Evolutionary conservation across 2,329 filamentous ascomycete species (phyloP).

Genomic region (Microcyclosporella mali): DNA sequence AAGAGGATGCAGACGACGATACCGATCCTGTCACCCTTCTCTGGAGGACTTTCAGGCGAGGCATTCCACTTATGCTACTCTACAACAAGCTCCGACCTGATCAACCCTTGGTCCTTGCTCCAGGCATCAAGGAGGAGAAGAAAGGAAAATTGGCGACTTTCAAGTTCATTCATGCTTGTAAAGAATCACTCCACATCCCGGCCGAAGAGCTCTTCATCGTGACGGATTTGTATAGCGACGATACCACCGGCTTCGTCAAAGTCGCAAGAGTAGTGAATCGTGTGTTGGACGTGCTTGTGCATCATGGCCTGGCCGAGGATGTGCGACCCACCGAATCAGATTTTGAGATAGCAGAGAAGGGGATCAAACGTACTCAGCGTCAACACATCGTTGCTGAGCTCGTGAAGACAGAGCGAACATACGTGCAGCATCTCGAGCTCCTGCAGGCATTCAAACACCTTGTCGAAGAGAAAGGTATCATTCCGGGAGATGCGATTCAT

Average conservation of each 20-base stretch:
- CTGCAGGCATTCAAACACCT: conserved; percentile 86
- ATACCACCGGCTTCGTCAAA: conserved; percentile 97
- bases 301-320: conserved; percentile 65
- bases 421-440: conserved; percentile 94
- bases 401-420: conserved; percentile 92
- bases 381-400: conserved; percentile 89
- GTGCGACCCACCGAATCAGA: conserved; percentile 48
- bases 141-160: conserved; percentile 82
- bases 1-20: conserved; percentile 60
- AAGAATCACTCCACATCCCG: conserved; percentile 72
- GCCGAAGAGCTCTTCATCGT: conserved; percentile 85
- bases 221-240: conserved; percentile 82
- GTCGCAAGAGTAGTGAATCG: conserved; percentile 88
- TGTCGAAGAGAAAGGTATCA: conserved; percentile 77
- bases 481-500: conserved; percentile 85
- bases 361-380: conserved; percentile 59
- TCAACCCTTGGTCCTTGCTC: conserved; percentile 49
- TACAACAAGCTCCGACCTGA: conserved; percentile 78
- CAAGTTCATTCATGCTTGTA: conserved; percentile 85
- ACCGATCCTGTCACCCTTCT: conserved; percentile 81
- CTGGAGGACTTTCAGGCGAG: conserved; percentile 79
- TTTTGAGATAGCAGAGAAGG: conserved; percentile 42
- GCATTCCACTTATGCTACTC: conserved; percentile 76
- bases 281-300: conserved; percentile 79
- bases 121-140: conserved; percentile 60